A percentile compares a stretch with the other conserved stretches of the same genome.
Conservation (phyloP, 2,329 filamentous ascomycete species). For the Arthrobotrys pseudoclavata region DNA sequence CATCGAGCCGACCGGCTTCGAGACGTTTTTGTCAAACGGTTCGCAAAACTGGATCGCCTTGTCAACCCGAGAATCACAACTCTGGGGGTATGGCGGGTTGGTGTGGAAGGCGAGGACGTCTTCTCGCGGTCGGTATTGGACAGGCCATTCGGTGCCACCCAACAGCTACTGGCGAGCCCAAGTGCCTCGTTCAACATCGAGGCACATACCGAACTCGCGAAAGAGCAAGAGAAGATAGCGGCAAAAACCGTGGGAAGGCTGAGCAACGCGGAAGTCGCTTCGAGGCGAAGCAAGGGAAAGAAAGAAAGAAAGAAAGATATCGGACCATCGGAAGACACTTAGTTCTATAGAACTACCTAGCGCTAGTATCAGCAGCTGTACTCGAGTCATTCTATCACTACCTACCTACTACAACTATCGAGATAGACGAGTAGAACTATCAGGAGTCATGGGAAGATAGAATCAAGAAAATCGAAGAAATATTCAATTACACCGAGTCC, state of each 20-base stretch:
- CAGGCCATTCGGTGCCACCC: conserved; percentile 19
- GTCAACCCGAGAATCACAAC: conserved; percentile 27
- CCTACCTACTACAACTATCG: conserved; percentile 61
- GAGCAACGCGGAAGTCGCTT: conserved; percentile 27
- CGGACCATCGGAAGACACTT: conserved; percentile 60
- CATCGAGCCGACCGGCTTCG: conserved; percentile 28
- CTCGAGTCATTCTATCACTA: conserved; percentile 61
- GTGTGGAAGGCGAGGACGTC: conserved; percentile 7
- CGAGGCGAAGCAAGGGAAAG: conserved; percentile 43
- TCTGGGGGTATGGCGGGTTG: conserved; percentile 13
- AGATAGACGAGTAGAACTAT: conserved; percentile 61
- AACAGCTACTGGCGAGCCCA: conserved; percentile 23
- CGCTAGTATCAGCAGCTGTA: conserved; percentile 61
- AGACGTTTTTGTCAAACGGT: conserved; percentile 19
- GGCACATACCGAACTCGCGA: conserved; percentile 28
- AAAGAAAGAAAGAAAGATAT: conserved; percentile 41
- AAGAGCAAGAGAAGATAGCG: conserved; percentile 36
- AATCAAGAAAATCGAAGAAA: conserved; percentile 60
- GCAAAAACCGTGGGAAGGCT: conserved; percentile 30
- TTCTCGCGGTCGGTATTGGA: conserved; percentile 42
- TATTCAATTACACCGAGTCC: conserved; percentile 58
- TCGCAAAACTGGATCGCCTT: conserved; percentile 36
- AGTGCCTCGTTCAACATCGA: conserved; percentile 56
- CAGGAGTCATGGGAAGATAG: conserved; percentile 61
- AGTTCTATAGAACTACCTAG: conserved; percentile 61